These are phyloP conservation scores for Tilletia setariae DNA, from an alignment of 1,284 basidiomycete genomes.

Conservation along the genomic window DNA sequence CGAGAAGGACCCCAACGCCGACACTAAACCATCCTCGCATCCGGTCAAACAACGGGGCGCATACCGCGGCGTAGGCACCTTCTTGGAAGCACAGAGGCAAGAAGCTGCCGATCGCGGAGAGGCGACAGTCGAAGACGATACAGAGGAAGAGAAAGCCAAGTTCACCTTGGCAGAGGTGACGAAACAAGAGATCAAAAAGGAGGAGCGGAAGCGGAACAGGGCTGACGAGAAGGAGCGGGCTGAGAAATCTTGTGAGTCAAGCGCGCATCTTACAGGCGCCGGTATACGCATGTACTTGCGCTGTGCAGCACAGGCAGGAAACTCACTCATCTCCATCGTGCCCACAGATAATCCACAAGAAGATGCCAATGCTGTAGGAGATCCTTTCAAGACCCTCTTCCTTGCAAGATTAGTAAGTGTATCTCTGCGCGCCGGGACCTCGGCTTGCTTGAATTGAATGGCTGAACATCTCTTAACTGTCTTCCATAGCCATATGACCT, in stretches of 20 bases:
- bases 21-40: conserved; percentile 16
- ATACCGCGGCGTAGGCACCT: conserved; percentile 36
- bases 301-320: too few relatives aligned
- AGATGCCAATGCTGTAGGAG: conserved; percentile 87
- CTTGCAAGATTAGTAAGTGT: conserved; percentile 69
- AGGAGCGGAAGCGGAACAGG: conserved; percentile 25
- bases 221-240: conserved; percentile 23
- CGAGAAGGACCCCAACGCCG: conserved; percentile 34
- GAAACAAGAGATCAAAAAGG: conserved; percentile 35
- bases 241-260: conserved; percentile 23
- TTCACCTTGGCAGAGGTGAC: conserved; percentile 37
- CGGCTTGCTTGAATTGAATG: not conserved
- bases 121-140: conserved; percentile 40
- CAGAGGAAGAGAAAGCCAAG: conserved; percentile 17
- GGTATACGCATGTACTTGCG: too few relatives aligned
- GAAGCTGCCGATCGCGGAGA: conserved; percentile 44
- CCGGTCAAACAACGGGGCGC: conserved; percentile 27
- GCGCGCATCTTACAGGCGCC: not conserved
- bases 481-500: conserved; percentile 70
- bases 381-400: conserved; percentile 98
- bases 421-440: conserved; percentile 29
- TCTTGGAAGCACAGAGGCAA: conserved; percentile 43
- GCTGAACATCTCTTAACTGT: not conserved
- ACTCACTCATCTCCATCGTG: not conserved
- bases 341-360: conserved; percentile 80